Base-by-base conservation (phyloP, 1,139 yeast genomes). In the Scheffersomyces insectosa region DNA sequence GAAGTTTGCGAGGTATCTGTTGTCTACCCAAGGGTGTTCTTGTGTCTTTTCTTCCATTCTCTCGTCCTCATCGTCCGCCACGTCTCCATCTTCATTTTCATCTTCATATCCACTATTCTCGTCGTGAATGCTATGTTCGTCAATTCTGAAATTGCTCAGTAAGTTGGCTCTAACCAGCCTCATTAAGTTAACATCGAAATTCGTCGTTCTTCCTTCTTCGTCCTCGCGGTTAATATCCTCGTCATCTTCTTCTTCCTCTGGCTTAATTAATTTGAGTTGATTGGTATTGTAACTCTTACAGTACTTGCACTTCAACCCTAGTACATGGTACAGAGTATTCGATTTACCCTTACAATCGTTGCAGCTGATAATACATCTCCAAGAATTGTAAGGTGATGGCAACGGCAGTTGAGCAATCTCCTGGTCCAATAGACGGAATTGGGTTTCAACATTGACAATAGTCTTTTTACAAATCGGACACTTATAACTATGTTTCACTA, bases 401-500 rank as follows among this genome's bases (percentile, higher is more conserved):
- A 91, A 70, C 6, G 84, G 85, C 60, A 86, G 89, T 54, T 80
- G 80, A 32, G 69, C 73, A 42, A 91, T 88, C 61, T 91, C 97
- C 56, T 80, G 83, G 62, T 91, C 97, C 49, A 89, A 68, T 33
- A 90, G 84, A 39, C 97, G 70, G 59, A 91, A 91, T 60, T 88
- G 89, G 1, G 95, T 83, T 52, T 88, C 96, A 80, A 91, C 90
- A 65, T 89, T 88, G 33, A 86, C 75, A 37, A 91, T 80, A 0
- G 96, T 85, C 51, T 88, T 82, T 42, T 88, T 84, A 60, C 98
- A 91, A 2, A 89, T 77, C 1, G 98, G 98, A 63, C 98, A 91
- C 60, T 88, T 88, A 70, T 88, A 90, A 15, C 88, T 82, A 58
- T 87, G 89, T 52, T 82, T 78, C 14, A 89, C 80, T 60, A 87